phyloP scores from a whole-genome alignment of 176 grass and related monocot genomes.

The Thinopyrum elongatum region DNA sequence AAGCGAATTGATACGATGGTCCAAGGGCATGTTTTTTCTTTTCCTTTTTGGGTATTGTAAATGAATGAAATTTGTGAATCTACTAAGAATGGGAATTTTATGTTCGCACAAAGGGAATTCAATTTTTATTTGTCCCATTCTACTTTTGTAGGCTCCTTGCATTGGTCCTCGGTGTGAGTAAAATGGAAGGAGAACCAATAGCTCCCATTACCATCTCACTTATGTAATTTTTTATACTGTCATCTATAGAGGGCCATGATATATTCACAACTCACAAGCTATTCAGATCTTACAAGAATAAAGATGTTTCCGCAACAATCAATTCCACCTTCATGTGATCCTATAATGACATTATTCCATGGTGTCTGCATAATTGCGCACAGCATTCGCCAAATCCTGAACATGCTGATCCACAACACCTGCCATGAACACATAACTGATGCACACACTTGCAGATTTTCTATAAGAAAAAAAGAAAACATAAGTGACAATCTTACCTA shows the following conservation, averaged over 20 bases:
- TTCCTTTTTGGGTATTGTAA: not conserved
- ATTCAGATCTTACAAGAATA: not conserved
- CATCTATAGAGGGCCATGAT: not conserved
- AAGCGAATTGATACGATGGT: not conserved
- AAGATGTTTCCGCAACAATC: slow-evolving; percentile 4
- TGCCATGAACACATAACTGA: slow-evolving; percentile 25
- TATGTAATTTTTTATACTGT: not conserved
- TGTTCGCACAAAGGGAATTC: not conserved
- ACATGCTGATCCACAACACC: slow-evolving; percentile 79
- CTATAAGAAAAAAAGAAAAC: not conserved
- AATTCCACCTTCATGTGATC: not conserved
- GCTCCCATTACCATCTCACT: not conserved
- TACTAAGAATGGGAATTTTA: not conserved
- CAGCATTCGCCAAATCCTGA: slow-evolving; percentile 59
- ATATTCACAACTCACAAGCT: not conserved
- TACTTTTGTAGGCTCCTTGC: not conserved
- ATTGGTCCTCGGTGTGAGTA: not conserved
- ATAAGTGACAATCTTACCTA: slow-evolving; percentile 45
- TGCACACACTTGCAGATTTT: not conserved
- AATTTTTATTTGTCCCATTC: not conserved
- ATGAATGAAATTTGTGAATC: not conserved
- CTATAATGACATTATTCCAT: not conserved
- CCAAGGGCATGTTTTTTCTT: not conserved
- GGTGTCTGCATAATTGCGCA: slow-evolving; percentile 36
- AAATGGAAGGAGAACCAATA: not conserved